Conservation (phyloP, 345 rosid genomes). For the Fremontodendron californicum region DNA sequence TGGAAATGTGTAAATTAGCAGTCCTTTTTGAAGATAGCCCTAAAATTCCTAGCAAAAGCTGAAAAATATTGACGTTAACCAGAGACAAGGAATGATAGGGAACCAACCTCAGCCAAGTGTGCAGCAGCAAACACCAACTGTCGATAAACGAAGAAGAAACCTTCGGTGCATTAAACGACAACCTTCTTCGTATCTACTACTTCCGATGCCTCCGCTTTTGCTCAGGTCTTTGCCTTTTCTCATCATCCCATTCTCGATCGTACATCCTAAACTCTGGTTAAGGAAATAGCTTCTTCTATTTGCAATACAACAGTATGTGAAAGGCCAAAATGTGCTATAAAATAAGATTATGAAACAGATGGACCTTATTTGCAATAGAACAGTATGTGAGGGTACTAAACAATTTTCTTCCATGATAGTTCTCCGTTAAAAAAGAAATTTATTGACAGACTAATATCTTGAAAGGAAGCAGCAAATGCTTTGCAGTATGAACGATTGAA, state of each 20-base stretch:
- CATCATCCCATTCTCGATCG: constrained; percentile 87
- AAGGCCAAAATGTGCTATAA: not conserved
- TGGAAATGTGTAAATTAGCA: constrained; percentile 1
- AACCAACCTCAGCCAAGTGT: not conserved
- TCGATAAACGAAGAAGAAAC: not conserved
- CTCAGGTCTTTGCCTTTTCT: constrained; percentile 91
- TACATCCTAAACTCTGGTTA: constrained; percentile 30
- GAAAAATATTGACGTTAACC: not conserved
- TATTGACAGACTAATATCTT: not conserved
- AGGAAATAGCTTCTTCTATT: constrained; percentile 29
- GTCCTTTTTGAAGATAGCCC: not conserved
- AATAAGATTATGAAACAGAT: not conserved
- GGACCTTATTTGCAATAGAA: not conserved
- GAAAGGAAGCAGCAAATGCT: not conserved
- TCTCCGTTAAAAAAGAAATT: not conserved
- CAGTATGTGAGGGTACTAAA: not conserved
- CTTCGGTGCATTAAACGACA: not conserved
- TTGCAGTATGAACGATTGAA: not conserved
- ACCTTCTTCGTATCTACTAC: constrained; percentile 31
- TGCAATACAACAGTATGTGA: not conserved
- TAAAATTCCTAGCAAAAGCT: not conserved
- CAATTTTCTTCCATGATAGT: not conserved
- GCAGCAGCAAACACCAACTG: not conserved
- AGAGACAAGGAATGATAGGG: not conserved
- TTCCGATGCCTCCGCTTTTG: constrained; percentile 92